Percentiles rank a stretch among this genome's conserved stretches.
Evolutionary conservation across 2,329 filamentous ascomycete genomes (phyloP).

Genomic region (Phoma herbarum): DNA sequence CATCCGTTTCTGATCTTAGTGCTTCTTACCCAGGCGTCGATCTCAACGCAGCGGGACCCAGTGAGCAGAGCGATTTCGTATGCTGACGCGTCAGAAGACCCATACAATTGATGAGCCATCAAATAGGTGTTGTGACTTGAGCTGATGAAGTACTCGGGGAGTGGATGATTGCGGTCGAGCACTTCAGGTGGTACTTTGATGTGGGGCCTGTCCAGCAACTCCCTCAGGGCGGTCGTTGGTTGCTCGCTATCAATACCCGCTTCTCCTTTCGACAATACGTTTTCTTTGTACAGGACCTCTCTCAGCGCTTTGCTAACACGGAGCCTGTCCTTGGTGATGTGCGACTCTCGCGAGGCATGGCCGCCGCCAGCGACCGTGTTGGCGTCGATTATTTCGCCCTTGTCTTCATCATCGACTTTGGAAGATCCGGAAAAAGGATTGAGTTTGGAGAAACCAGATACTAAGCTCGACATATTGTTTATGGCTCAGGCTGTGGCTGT

Average conservation of each 20-base stretch:
- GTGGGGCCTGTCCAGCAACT: conserved; percentile 66
- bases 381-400: conserved; percentile 63
- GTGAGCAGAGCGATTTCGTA: conserved; percentile 70
- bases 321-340: conserved; percentile 63
- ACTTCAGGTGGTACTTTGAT: conserved; percentile 64
- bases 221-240: conserved; percentile 58
- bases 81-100: conserved; percentile 67
- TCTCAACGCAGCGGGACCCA: conserved; percentile 75
- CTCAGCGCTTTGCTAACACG: conserved; percentile 68
- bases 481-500: conserved; percentile 23
- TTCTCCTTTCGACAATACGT: conserved; percentile 60
- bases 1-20: not conserved
- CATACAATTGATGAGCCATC: conserved; percentile 73
- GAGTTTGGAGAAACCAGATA: conserved; percentile 45
- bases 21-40: conserved; percentile 69
- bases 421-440: conserved; percentile 44
- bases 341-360: conserved; percentile 60
- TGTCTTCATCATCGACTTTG: conserved; percentile 58
- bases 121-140: conserved; percentile 79
- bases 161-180: conserved; percentile 65
- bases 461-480: conserved; percentile 44
- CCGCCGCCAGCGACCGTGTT: conserved; percentile 66
- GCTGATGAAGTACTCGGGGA: conserved; percentile 76
- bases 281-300: conserved; percentile 63
- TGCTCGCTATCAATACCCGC: conserved; percentile 57